Base-by-base conservation (phyloP, 2,329 filamentous ascomycete species). In the Nothophaeocryptopus gaeumannii region DNA sequence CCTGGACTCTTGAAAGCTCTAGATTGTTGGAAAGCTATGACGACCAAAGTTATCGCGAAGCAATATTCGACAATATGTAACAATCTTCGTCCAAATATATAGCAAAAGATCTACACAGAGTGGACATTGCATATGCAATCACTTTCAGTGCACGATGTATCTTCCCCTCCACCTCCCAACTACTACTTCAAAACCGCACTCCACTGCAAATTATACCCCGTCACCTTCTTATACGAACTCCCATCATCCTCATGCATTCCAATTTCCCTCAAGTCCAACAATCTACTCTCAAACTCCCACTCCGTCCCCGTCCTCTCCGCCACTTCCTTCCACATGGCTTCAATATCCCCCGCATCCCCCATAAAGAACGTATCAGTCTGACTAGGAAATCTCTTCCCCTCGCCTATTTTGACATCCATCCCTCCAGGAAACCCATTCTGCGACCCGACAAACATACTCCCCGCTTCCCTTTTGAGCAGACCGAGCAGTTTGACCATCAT, bases 261-360 rank as follows among this genome's bases (percentile, higher is more conserved):
- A 30, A 51, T 45, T 2, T 39, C 51, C 45, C 52, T 43, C 32
- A 54, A n/a, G 35, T 54, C 48, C 37, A 54, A 16, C 11, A 54
- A 32, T 13, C 32, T 50, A 10, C 16, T 41, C 29, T 50, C 36
- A 12, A 55, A 33, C 16, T 53, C 40, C 45, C 50, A 55, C 11
- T 50, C 45, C 16, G 50, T 50, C 5, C 39, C 37, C 2, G 53
- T 55, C 34, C 35, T 14, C 20, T 50, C 33, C 14, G 26, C 45
- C 8, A 55, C 49, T 20, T 55, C 50, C 13, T 20, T 29, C 53
- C 53, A 55, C 15, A 55, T 50, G 35, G 50, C 40, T 38, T 50
- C 33, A 12, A 52, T 35, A 12, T 44, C 15, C 8, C 38, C 20
- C 16, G 35, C 32, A 31, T 53, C 46, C 12, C 33, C 41, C 26